Conservation (phyloP, 1,284 basidiomycete genomes). For the Ceratobasidium theobromae region DNA sequence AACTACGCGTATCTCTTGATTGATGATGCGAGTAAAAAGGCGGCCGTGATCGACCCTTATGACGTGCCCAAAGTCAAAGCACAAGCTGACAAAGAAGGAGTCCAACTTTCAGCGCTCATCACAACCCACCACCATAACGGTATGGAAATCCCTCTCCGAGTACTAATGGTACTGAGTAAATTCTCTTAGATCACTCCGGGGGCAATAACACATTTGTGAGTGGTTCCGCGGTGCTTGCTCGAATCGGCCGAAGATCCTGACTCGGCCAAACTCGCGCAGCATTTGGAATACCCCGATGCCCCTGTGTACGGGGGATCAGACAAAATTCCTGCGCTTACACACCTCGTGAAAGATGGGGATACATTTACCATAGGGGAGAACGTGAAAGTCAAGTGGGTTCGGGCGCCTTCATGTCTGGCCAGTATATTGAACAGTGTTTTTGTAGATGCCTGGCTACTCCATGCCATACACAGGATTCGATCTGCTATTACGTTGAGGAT, state of each 20-base stretch:
- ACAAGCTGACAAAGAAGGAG: constrained; percentile 65
- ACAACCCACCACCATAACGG: constrained; percentile 83
- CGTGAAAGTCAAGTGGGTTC: constrained; percentile 65
- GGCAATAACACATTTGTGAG: constrained; percentile 66
- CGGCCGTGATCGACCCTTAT: constrained; percentile 63
- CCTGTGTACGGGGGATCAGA: constrained; percentile 86
- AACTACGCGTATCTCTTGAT: constrained; percentile 90
- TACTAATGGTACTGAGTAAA: background rate
- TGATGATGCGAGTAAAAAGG: constrained; percentile 67
- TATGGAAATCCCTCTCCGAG: background rate
- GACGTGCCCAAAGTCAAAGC: constrained; percentile 75
- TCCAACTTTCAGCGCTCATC: constrained; percentile 72
- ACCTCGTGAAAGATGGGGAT: constrained; percentile 76
- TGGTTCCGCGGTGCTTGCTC: background rate
- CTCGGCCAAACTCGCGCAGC: background rate
- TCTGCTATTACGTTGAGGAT: constrained; percentile 82
- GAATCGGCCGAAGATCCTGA: background rate
- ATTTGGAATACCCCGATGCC: constrained; percentile 57
- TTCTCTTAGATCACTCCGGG: constrained; percentile 80
- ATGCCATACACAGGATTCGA: constrained; percentile 96
- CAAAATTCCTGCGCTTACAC: constrained; percentile 65
- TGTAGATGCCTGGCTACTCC: constrained; percentile 83
- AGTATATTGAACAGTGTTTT: background rate
- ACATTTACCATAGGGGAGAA: constrained; percentile 71
- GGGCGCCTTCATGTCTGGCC: background rate